Evolutionary conservation across 1,139 yeast genomes (phyloP), one percentile per base, ranked within the genome.

Genomic region (Candida sanyaensis): DNA sequence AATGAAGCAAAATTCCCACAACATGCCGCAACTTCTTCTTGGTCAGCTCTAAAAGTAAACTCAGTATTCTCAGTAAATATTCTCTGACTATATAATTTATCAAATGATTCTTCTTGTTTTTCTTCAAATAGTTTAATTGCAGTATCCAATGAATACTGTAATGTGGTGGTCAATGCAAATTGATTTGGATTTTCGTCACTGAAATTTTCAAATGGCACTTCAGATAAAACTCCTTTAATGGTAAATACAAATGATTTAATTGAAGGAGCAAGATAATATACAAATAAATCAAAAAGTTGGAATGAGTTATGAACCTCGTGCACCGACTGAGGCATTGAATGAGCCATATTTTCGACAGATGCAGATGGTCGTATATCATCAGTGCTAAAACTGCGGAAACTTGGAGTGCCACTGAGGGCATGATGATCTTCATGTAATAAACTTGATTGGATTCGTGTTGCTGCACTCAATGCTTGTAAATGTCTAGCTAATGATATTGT

Each of bases 1-100:
- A 87, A 75, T 33, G 84, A 80, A 0, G 91, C 77, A 60, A 88
- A 88, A 59, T 88, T 87, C 2, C 93, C 95, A 68, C 95, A 88
- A 47, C 89, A 81, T 0, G 96, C 96, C 1, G 93, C 88, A 5
- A 87, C 86, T 54, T 86, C 93, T 62, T 88, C 96, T 55, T 85
- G 86, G 50, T 84, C 86, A 0, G 88, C 80, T 50, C 78, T 75
- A 43, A 75, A 72, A n/a, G 69, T 64, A 42, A 70, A 59, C 38
- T 71, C 73, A 0, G 73, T 58, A 26, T 56, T 52, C 27, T 57
- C 48, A 32, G 71, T 68, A 64, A 85, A 85, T 6, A 81, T 68
- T 3, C 77, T 80, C 55, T 84, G 89, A 6, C 72, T 65, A 60
- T 88, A 88, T 7, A 88, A 66, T 50, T 74, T 75, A 28, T 73